Base-by-base conservation (phyloP, 345 rosid genomes). In the Camelina hispida region DNA sequence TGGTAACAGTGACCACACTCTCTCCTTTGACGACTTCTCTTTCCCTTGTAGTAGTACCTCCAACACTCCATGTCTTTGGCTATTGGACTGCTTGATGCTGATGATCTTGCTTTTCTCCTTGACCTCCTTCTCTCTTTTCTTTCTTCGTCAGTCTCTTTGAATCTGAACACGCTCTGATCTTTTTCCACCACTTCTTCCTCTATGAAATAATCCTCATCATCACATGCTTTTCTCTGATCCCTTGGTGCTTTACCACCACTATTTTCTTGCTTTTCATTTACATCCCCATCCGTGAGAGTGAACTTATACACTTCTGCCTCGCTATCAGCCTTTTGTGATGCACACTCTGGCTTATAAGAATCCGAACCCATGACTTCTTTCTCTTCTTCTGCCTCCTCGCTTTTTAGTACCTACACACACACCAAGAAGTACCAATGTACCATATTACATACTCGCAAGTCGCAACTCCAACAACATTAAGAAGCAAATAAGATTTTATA, bases 271-370 rank as follows among this genome's bases (percentile, higher is more conserved):
- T 53, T 57, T 58, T 13, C 59, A 22, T 66, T 66, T 17, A 46
- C 22, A 4, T 34, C 59, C 0, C 5, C 42, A 18, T 66, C 34
- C 0, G 37, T 66, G 7, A 75, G 65, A 17, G 68, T 75, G 13
- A 75, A 68, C 61, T 75, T 75, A 51, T 30, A 68, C 62, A 75
- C 54, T 59, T 75, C 42, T 59, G 51, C 56, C 55, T 62, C 13
- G 2, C 50, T 48, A 5, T 48, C 17, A 60, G 8, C 25, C 9
- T 68, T 2, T 54, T 40, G 42, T 32, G 53, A 18, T 15, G 72
- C 23, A 10, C 22, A 68, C 6, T 11, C 38, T 3, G 13, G 10
- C 52, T 16, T 10, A 15, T 9, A 3, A 47, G 52, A 47, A 43
- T 6, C 4, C 4, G 20, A 23, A 55, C 38, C 22, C 54, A 9